phyloP scores from a whole-genome alignment of 768 basidiomycete species.

The Trametes coccinea region DNA sequence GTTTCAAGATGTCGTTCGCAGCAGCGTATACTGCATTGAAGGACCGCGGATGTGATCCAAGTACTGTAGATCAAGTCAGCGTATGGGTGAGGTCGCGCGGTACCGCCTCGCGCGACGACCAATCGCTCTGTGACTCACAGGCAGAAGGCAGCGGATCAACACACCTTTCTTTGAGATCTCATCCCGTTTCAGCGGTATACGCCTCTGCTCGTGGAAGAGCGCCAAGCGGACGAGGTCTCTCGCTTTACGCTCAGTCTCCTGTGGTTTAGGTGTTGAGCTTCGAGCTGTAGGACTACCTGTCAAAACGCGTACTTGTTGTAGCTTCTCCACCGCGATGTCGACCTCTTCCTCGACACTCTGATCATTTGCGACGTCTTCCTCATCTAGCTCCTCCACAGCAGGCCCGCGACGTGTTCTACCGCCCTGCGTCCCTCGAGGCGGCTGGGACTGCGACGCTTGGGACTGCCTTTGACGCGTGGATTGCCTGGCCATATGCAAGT shows the following conservation, averaged over 20 bases:
- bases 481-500: conserved; percentile 33
- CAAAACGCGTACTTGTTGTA: conserved; percentile 14
- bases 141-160: not conserved
- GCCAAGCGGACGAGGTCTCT: conserved; percentile 77
- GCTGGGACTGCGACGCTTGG: conserved; percentile 42
- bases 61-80: conserved; percentile 43
- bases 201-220: conserved; percentile 75
- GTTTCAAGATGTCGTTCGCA: conserved; percentile 65
- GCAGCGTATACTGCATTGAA: conserved; percentile 65
- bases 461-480: conserved; percentile 40
- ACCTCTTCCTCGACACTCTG: conserved; percentile 37
- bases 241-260: conserved; percentile 70
- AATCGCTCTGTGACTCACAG: too few relatives aligned
- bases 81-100: not conserved
- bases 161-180: conserved; percentile 85
- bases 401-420: conserved; percentile 26
- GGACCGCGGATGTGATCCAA: conserved; percentile 48
- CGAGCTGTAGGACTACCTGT: not conserved
- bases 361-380: conserved; percentile 34
- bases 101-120: not conserved
- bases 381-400: conserved; percentile 36
- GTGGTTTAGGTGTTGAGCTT: not conserved
- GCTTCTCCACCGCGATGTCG: conserved; percentile 25
- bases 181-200: conserved; percentile 68
- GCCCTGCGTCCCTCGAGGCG: conserved; percentile 36